Conservation (phyloP, 148 eudicot genomes). For the Suaeda aralocaspica region DNA sequence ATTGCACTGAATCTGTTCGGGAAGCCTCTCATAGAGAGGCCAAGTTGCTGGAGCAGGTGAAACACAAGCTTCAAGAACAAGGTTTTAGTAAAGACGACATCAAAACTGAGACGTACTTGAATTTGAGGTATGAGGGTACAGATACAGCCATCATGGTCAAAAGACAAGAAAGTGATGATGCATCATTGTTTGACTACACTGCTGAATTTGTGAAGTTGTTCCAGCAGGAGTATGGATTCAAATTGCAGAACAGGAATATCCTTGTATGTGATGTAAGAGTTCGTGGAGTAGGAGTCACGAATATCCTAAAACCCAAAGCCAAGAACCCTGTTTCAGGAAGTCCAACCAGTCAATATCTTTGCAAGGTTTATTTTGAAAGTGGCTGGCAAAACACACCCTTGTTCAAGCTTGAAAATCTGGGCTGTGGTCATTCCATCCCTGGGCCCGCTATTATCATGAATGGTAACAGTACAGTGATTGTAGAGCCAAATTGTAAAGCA, state of each 20-base stretch:
- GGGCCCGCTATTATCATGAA: constrained; percentile 98
- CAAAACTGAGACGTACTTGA: constrained; percentile 62
- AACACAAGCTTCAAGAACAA: constrained; percentile 64
- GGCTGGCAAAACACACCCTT: constrained; percentile 78
- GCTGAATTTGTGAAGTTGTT: constrained; percentile 72
- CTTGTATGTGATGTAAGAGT: constrained; percentile 88
- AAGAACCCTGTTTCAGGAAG: constrained; percentile 42
- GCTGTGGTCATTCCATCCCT: constrained; percentile 57
- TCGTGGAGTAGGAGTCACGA: constrained; percentile 91
- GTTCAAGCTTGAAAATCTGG: constrained; percentile 74
- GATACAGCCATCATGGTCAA: constrained; percentile 97
- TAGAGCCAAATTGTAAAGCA: constrained; percentile 81
- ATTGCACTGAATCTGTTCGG: constrained; percentile 54
- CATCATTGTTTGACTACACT: constrained; percentile 64
- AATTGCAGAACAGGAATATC: constrained; percentile 72
- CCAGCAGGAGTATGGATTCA: constrained; percentile 88
- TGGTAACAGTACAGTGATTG: constrained; percentile 92
- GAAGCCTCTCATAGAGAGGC: constrained; percentile 72
- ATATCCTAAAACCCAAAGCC: constrained; percentile 71
- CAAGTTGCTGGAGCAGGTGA: constrained; percentile 53
- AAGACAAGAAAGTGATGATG: constrained; percentile 39
- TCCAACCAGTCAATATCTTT: constrained; percentile 46
- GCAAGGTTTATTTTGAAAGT: constrained; percentile 66
- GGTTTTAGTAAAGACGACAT: constrained; percentile 71
- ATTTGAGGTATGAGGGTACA: constrained; percentile 91